These are phyloP conservation scores for Skeletonema costatum DNA, from an alignment of 108 stramenopile genomes.

Conservation along the genomic window DNA sequence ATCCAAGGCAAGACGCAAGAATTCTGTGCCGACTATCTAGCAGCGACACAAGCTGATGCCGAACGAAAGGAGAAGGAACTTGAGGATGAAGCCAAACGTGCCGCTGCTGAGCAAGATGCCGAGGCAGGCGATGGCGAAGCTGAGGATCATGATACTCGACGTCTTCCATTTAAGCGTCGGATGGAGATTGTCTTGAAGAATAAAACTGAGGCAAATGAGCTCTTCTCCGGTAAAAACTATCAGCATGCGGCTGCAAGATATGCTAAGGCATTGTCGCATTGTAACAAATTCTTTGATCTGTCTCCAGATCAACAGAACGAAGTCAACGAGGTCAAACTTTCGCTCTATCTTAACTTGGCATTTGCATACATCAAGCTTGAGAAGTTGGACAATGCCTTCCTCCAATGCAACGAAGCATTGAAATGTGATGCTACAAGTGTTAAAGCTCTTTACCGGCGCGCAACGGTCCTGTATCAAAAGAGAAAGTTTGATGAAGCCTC, in stretches of 20 bases:
- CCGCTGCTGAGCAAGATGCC: conserved; percentile 40
- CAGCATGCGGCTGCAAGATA: conserved; percentile 59
- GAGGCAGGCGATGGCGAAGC: conserved; percentile 42
- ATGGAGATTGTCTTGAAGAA: conserved; percentile 73
- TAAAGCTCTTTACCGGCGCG: conserved; percentile 61
- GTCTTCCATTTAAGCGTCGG: conserved; percentile 55
- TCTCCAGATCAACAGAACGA: conserved; percentile 53
- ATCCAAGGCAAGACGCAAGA: conserved; percentile 32
- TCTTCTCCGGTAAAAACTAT: conserved; percentile 54
- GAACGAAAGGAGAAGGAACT: conserved; percentile 52
- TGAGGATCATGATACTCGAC: conserved; percentile 60
- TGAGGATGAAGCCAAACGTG: conserved; percentile 54
- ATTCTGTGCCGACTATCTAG: conserved; percentile 37
- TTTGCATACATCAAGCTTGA: conserved; percentile 57
- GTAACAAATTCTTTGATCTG: conserved; percentile 60
- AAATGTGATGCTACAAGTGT: conserved; percentile 38
- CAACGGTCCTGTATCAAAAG: conserved; percentile 55
- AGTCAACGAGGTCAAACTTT: conserved; percentile 53
- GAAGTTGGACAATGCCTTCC: conserved; percentile 55
- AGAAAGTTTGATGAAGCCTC: conserved; percentile 57
- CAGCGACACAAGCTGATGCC: conserved; percentile 38
- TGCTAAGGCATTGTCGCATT: conserved; percentile 59
- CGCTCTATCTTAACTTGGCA: conserved; percentile 54
- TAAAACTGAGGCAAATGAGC: conserved; percentile 58
- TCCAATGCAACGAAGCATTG: conserved; percentile 55